These are phyloP conservation scores for Trichophyton rubrum DNA, from an alignment of 2,329 filamentous ascomycete species.

Conservation along the genomic window DNA sequence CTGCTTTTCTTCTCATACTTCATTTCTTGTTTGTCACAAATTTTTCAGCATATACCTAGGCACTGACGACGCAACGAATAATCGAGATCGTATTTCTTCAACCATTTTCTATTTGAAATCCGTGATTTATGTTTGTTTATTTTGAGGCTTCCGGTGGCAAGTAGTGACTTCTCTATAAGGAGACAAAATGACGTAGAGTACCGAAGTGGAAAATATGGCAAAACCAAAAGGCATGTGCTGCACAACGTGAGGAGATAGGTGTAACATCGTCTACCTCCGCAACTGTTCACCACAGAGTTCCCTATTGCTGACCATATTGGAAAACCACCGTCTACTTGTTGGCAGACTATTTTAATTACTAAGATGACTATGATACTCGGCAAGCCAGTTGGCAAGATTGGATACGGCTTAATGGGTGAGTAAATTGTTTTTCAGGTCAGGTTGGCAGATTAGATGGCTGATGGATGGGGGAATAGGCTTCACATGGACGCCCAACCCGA, in stretches of 20 bases:
- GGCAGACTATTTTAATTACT: not conserved
- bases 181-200: not conserved
- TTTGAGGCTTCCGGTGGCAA: not conserved
- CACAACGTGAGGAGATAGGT: not conserved
- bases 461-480: constrained; percentile 10
- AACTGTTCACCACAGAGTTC: no score
- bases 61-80: not conserved
- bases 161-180: not conserved
- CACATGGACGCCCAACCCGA: constrained; percentile 16
- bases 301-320: not conserved
- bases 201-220: no score
- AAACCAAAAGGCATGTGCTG: not conserved
- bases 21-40: not conserved
- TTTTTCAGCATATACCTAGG: not conserved
- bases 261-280: not conserved
- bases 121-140: not conserved
- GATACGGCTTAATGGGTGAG: constrained; percentile 18
- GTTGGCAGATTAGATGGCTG: not conserved
- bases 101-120: not conserved
- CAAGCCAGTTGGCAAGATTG: constrained; percentile 17
- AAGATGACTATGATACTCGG: constrained; percentile 14
- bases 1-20: not conserved
- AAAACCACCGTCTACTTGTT: not conserved
- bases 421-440: not conserved
- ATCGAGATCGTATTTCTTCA: not conserved